Evolutionary conservation across 1,139 yeast species (phyloP), one percentile per base, ranked within the genome.

Genomic region (Pichia sp.): DNA sequence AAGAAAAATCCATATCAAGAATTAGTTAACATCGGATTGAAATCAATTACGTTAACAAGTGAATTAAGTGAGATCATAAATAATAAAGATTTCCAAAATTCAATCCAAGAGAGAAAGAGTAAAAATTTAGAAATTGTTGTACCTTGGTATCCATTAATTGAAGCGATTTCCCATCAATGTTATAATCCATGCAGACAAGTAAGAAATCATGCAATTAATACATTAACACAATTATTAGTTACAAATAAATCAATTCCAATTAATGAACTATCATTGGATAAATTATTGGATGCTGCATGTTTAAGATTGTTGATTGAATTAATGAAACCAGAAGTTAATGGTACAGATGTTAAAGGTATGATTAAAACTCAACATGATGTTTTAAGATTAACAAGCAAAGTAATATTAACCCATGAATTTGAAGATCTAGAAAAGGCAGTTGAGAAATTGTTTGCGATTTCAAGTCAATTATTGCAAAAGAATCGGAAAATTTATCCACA

Each of bases 161-260:
- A 87, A 64, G 93, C 95, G 0, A 73, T 90, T 54, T 89, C 95
- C 0, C 91, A 86, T 61, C 96, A 90, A 67, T 87, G 96, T 65
- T 79, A 87, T 66, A 90, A 89, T 62, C 96, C 96, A 11, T 87
- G 96, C 65, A 75, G 88, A 39, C 90, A 86, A 63, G 74, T 90
- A 14, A 73, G 96, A 46, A 69, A 77, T 0, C 79, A 74, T 66
- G 93, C 96, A 0, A 66, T 85, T 54, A 70, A 75, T 53, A 64
- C 77, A 19, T 70, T 90, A 61, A 81, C 81, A 60, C 64, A 70
- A 53, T 64, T 78, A 38, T 59, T 77, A 56, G 60, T 83, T 62
- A 56, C 60, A 2, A 54, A 59, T 6, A 57, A 61, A n/a, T 30
- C 43, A 10, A 45, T 65, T 10, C 67, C 68, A 13, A 27, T 62